A percentile compares a stretch with the other conserved stretches of the same genome.
phyloP scores from a whole-genome alignment of 495 filamentous ascomycete species.

The Lindgomyces ingoldianus region DNA sequence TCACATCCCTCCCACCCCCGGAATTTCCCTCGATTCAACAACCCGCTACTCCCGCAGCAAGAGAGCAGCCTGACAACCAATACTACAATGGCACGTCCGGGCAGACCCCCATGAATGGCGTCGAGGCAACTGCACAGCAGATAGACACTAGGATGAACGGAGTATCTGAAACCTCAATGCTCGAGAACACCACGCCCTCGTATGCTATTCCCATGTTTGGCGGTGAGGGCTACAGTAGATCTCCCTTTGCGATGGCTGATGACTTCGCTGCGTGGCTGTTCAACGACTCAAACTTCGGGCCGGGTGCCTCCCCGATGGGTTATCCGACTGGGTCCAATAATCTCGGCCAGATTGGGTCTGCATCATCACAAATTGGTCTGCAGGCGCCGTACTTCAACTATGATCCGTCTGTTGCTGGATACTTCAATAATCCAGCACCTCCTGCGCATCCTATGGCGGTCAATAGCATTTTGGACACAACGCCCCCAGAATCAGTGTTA shows the following conservation, averaged over 20 bases:
- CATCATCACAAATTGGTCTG: conserved; percentile 34
- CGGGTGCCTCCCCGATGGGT: conserved; percentile 35
- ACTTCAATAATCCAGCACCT: conserved; percentile 38
- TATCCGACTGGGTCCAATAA: conserved; percentile 14
- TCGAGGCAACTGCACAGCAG: conserved; percentile 26
- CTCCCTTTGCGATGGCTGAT: conserved; percentile 85
- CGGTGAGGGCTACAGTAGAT: conserved; percentile 75
- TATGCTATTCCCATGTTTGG: conserved; percentile 84
- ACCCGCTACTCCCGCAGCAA: neutral
- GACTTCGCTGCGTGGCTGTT: conserved; percentile 93
- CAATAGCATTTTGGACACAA: conserved; percentile 81
- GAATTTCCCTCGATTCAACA: conserved; percentile 13
- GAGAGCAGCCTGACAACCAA: conserved; percentile 32
- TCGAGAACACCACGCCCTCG: conserved; percentile 67
- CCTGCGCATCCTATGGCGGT: conserved; percentile 84
- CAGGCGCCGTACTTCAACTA: conserved; percentile 43
- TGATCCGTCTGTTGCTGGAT: conserved; percentile 36
- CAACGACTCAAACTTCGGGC: conserved; percentile 57
- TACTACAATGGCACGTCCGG: conserved; percentile 33
- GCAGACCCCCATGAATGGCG: conserved; percentile 31
- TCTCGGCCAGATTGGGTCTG: conserved; percentile 7
- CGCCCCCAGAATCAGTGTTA: conserved; percentile 71
- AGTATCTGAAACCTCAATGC: conserved; percentile 45
- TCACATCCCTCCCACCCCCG: conserved; percentile 36
- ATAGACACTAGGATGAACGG: conserved; percentile 41